Evolutionary conservation across 2,329 filamentous ascomycete genomes (phyloP).

Genomic region (Colletotrichum viniferum): DNA sequence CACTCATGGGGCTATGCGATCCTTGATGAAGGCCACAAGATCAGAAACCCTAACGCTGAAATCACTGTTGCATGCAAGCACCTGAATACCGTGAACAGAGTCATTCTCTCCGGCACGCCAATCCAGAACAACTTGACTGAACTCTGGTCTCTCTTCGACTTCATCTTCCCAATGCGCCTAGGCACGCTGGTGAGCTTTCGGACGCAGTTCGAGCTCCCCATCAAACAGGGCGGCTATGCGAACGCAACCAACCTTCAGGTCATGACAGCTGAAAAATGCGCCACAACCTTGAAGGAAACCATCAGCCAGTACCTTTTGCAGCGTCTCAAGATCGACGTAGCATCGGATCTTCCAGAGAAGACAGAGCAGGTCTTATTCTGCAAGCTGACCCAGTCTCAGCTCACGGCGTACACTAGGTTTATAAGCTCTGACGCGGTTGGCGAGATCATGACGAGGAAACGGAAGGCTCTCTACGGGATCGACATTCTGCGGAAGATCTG

Average conservation of each 20-base stretch:
- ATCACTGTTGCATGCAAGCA: conserved; percentile 97
- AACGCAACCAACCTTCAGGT: conserved; percentile 95
- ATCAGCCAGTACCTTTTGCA: conserved; percentile 94
- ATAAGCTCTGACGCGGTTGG: conserved; percentile 83
- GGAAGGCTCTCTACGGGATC: conserved; percentile 86
- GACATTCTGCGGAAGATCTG: conserved; percentile 95
- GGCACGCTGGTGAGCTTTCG: conserved; percentile 92
- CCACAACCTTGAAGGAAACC: conserved; percentile 89
- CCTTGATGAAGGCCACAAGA: conserved; percentile 97
- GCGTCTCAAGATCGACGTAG: conserved; percentile 91
- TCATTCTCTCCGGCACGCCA: conserved; percentile 94
- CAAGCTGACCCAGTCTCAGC: conserved; percentile 82
- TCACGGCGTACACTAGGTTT: conserved; percentile 81
- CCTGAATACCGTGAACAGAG: conserved; percentile 83
- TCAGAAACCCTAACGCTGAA: conserved; percentile 92
- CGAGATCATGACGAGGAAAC: conserved; percentile 76
- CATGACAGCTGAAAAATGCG: conserved; percentile 92
- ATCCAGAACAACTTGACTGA: conserved; percentile 98
- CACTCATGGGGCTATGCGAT: conserved; percentile 93
- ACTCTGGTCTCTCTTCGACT: conserved; percentile 97
- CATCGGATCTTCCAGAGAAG: conserved; percentile 92
- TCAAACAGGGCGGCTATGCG: conserved; percentile 90
- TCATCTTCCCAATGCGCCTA: conserved; percentile 94
- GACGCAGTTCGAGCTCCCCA: conserved; percentile 91
- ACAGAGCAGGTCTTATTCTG: conserved; percentile 96